phyloP scores from a whole-genome alignment of 768 basidiomycete genomes.

The Mycena albidolilacea region DNA sequence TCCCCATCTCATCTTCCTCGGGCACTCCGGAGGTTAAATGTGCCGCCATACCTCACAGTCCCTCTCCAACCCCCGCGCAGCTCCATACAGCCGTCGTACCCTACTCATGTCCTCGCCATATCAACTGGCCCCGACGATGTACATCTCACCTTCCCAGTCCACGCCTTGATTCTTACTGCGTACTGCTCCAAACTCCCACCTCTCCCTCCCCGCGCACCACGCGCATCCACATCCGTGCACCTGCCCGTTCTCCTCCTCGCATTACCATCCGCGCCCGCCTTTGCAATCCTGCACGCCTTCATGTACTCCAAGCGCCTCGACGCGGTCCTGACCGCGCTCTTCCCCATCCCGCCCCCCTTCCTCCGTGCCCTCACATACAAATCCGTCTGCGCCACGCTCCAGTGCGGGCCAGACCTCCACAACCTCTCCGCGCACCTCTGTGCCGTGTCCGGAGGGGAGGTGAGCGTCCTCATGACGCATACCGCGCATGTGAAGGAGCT shows the following conservation, averaged over 20 bases:
- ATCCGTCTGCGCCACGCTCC: constrained; percentile 58
- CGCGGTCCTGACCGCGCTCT: constrained; percentile 71
- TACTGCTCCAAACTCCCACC: constrained; percentile 71
- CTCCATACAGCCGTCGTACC: constrained; percentile 55
- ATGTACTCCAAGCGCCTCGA: constrained; percentile 78
- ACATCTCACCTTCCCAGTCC: constrained; percentile 71
- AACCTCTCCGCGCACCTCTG: constrained; percentile 68
- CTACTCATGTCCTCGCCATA: constrained; percentile 72
- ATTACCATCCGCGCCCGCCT: constrained; percentile 80
- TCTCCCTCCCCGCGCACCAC: constrained; percentile 57
- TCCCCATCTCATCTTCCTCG: constrained; percentile 71
- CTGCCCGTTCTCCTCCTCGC: constrained; percentile 80
- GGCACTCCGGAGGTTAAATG: constrained; percentile 75
- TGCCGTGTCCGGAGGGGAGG: constrained; percentile 59
- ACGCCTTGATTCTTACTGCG: constrained; percentile 73
- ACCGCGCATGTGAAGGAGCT: constrained; percentile 83
- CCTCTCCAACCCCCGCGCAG: constrained; percentile 49
- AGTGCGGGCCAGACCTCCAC: constrained; percentile 68
- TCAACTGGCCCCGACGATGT: constrained; percentile 57
- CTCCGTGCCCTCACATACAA: constrained; percentile 60
- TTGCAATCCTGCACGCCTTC: constrained; percentile 74
- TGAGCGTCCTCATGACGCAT: constrained; percentile 64
- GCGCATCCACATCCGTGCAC: constrained; percentile 50
- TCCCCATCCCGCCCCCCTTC: constrained; percentile 69
- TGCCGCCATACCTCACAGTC: constrained; percentile 72